phyloP scores from a whole-genome alignment of 345 rosid species.

The Pistacia atlantica region DNA sequence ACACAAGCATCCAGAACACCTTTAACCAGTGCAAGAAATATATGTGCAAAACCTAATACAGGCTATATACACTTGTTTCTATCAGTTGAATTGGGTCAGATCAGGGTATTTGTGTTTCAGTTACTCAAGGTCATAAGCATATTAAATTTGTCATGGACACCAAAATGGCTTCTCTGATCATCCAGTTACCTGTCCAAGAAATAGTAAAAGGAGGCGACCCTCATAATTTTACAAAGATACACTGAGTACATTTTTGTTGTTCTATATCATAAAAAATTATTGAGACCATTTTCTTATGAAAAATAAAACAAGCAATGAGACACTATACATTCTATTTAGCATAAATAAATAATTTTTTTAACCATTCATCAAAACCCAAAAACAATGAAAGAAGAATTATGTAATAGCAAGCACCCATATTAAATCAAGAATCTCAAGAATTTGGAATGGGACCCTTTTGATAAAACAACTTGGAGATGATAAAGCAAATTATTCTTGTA shows the following conservation, averaged over 20 bases:
- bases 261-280: neutral
- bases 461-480: neutral
- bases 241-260: neutral
- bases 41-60: neutral
- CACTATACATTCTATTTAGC: neutral
- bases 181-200: neutral
- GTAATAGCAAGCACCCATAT: neutral
- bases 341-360: no score
- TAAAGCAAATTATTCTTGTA: neutral
- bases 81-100: neutral
- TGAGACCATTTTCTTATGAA: neutral
- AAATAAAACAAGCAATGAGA: neutral
- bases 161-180: neutral
- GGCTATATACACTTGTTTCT: neutral
- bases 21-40: neutral
- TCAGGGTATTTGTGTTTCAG: neutral
- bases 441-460: neutral
- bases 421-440: conserved; percentile 6
- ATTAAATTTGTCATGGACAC: neutral
- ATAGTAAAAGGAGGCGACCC: neutral
- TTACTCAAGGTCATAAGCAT: neutral
- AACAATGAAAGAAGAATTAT: neutral
- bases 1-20: conserved; percentile 1
- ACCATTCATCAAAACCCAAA: neutral
- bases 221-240: neutral